These are phyloP conservation scores for Podospora pseudocomata DNA, from an alignment of 495 filamentous ascomycete species.

Conservation along the genomic window DNA sequence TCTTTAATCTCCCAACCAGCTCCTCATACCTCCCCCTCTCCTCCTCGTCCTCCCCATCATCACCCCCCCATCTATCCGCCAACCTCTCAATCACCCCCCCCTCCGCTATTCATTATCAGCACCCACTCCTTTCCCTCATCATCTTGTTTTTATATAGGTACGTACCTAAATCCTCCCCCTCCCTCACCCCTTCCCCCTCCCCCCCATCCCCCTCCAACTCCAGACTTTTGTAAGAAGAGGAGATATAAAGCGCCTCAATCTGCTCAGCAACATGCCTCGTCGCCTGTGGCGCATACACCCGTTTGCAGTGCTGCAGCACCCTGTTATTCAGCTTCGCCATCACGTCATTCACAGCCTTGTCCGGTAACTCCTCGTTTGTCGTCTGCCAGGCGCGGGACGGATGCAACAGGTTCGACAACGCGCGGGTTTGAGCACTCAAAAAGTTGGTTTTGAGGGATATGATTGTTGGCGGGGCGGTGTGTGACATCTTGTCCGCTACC, in stretches of 20 bases:
- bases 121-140: background rate
- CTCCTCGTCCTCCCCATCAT: background rate
- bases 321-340: conserved; percentile 58
- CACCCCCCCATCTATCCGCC: background rate
- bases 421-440: conserved; percentile 10
- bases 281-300: conserved; percentile 70
- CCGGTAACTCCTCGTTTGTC: conserved; percentile 46
- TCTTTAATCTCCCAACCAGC: conserved; percentile 49
- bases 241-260: conserved; percentile 68
- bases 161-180: conserved; percentile 38
- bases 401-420: conserved; percentile 28
- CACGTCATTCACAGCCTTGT: conserved; percentile 47
- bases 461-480: conserved; percentile 44
- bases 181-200: conserved; percentile 26
- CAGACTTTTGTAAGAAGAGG: no score
- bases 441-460: conserved; percentile 59
- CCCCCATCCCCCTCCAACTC: conserved; percentile 34
- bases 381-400: conserved; percentile 58
- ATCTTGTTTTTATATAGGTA: background rate
- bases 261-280: conserved; percentile 79
- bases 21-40: conserved; percentile 47
- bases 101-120: conserved; percentile 25
- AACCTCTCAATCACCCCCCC: conserved; percentile 31
- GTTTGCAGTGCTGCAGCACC: conserved; percentile 65
- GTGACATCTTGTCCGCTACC: background rate